Base-by-base conservation (phyloP, 768 basidiomycete species). In the Strobilomyces echinocephalus region DNA sequence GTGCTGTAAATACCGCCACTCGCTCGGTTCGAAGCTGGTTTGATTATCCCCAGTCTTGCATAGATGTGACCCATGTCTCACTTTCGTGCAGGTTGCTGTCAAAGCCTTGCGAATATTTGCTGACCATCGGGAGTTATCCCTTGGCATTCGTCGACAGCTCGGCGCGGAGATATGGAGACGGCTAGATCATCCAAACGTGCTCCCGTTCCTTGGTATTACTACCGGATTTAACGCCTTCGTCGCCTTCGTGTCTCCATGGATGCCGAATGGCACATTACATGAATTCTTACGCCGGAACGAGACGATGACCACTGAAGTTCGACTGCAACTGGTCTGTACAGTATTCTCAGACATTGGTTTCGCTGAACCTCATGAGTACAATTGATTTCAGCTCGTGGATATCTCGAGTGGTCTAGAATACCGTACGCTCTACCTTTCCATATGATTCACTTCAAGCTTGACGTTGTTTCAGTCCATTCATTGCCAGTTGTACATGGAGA, bases 341-440 rank as follows among this genome's bases (percentile, higher is more conserved):
- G 41, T 11, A 3, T 10, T 16, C n/a, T 39, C 14, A 26, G 24
- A 24, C 14, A 12, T 36, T 41, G 4, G 4, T 9, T 55, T 30
- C 24, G 24, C 38, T 28, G 4, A 35, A 33, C 3, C 35, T 45
- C 31, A 50, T 10, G 8, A 11, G 18, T 15, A 4, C 12, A 3
- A n/a, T 43, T 28, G 15, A 5, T 24, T 46, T 15, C 20, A 59
- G 58, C 58, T 59, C 12, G 53, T 50, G 6, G 57, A 60, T 40
- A 60, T 59, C 42, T 39, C 58, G 18, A 60, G 49, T n/a, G 57
- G 58, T 12, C 16, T 59, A 18, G 58, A 59, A 15, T 60, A 59
- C 39, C 46, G 53, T 60, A 24, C 12, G 58, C 50, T 14, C 39
- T 20, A 16, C 26, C 18, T 39, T 11, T 6, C 24, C 16, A 36